Percentiles rank a stretch among this genome's conserved stretches.
Evolutionary conservation across 805 yeast species (phyloP).

Genomic region (Ogataea paradorogensis): DNA sequence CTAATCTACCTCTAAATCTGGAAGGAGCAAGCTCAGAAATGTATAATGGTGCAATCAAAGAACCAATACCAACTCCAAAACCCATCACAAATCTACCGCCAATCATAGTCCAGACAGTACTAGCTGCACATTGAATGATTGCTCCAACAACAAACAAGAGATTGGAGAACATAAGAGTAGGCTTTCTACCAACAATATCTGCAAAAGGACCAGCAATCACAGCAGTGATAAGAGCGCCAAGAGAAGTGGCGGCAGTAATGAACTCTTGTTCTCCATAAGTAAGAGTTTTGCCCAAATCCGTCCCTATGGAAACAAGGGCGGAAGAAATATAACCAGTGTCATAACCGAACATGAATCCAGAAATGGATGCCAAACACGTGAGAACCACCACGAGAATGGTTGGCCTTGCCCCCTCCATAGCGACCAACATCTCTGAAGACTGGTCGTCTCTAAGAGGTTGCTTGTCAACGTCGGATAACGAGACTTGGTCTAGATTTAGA

Average conservation of each 20-base stretch:
- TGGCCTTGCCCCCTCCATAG: conserved; percentile 47
- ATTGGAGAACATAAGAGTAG: conserved; percentile 80
- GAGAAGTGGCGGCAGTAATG: conserved; percentile 90
- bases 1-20: conserved; percentile 85
- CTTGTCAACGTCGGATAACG: conserved; percentile 2
- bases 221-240: conserved; percentile 87
- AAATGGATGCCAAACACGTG: conserved; percentile 78
- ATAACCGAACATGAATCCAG: conserved; percentile 96
- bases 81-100: conserved; percentile 92
- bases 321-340: conserved; percentile 97
- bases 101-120: conserved; percentile 86
- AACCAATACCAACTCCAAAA: conserved; percentile 94
- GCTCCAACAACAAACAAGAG: conserved; percentile 82
- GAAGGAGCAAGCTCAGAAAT: conserved; percentile 92
- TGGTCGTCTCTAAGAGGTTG: conserved; percentile 8
- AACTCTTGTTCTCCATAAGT: conserved; percentile 81
- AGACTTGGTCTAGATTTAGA: conserved; percentile 1
- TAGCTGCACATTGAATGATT: conserved; percentile 75
- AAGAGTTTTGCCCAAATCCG: conserved; percentile 62
- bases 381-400: conserved; percentile 63
- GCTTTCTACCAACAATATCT: conserved; percentile 80
- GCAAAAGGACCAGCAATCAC: conserved; percentile 77
- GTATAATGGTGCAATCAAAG: conserved; percentile 90
- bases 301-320: conserved; percentile 82
- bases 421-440: conserved; percentile 2